Evolutionary conservation across 495 filamentous ascomycete species (phyloP), one percentile per base, ranked within the genome.

Genomic region (Amorphotheca resinae): DNA sequence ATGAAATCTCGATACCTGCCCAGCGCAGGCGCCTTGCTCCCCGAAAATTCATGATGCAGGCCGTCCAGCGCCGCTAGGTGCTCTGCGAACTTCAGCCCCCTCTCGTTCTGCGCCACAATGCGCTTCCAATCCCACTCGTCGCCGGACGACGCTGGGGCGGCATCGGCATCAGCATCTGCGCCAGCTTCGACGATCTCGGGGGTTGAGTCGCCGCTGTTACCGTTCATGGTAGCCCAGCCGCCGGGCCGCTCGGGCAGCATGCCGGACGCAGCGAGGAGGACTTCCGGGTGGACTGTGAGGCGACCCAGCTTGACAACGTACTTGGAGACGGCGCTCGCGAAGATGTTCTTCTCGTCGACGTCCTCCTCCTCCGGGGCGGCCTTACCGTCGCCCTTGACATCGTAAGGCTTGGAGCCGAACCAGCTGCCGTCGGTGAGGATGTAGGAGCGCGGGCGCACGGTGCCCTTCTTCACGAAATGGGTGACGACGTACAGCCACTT

Each of bases 401-500:
- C 59, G 33, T 53, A 50, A 1, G 38, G 45, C 17, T 46, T 45
- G 36, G 34, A 32, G 2, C 46, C 42, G 31, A 51, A 42, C 48
- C 54, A 57, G 11, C 16, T 45, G 17, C 51, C 47, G 33, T 53
- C 47, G 12, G 42, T 54, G 41, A 74, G 38, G 22, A 59, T 59
- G 54, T 67, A 70, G 23, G 46, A 48, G 22, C 52, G 48, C 33
- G 73, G 72, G 52, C 58, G 63, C 16, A 64, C 65, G 1, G 64
- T 60, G 14, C 67, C 70, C 38, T 65, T 58, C 55, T 81, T 79
- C 33, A 72, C 64, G 43, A 91, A 81, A 55, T 82, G 79, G 9
- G 67, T 77, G 8, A 87, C 62, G 7, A 84, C 60, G 59, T 84
- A 91, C 43, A 89, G 56, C 86, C 86, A 93, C 54, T 93, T 93